phyloP scores from a whole-genome alignment of 352 stramenopile genomes.

The Blastocystis sp. region DNA sequence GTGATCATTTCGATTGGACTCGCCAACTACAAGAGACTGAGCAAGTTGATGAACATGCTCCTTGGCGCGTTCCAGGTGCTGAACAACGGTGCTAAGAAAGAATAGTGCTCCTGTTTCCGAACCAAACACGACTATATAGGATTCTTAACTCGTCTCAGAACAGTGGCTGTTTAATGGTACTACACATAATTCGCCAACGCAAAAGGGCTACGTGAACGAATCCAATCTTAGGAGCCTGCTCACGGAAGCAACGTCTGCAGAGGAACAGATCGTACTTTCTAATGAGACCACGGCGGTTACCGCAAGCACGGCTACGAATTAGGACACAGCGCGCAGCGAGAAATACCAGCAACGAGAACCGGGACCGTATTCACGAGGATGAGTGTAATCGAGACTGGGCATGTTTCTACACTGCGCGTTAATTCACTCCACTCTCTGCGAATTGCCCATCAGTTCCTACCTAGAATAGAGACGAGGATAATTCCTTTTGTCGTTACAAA shows the following conservation, averaged over 20 bases:
- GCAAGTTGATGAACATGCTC: not conserved
- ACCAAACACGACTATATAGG: slow-evolving; percentile 32
- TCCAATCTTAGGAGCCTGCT: slow-evolving; percentile 90
- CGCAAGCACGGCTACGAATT: slow-evolving; percentile 82
- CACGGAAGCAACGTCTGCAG: slow-evolving; percentile 93
- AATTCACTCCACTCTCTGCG: not conserved
- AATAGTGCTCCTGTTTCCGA: slow-evolving; percentile 31
- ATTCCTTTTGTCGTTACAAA: slow-evolving; percentile 46
- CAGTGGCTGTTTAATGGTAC: slow-evolving; percentile 44
- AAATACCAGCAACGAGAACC: slow-evolving; percentile 75
- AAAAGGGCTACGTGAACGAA: slow-evolving; percentile 78
- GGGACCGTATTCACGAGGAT: slow-evolving; percentile 76
- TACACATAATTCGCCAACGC: not conserved
- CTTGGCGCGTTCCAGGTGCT: slow-evolving; percentile 15
- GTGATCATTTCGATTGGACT: slow-evolving; percentile 45
- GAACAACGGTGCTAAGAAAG: not conserved
- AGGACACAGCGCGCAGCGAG: not conserved
- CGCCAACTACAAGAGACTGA: slow-evolving; percentile 24
- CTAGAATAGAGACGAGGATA: slow-evolving; percentile 25
- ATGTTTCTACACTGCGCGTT: slow-evolving; percentile 27
- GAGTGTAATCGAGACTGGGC: slow-evolving; percentile 76
- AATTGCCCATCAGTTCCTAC: not conserved
- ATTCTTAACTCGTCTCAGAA: slow-evolving; percentile 35
- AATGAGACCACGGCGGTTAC: slow-evolving; percentile 89
- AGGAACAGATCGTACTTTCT: slow-evolving; percentile 94